These are phyloP conservation scores for Torulaspora microellipsoides DNA, from an alignment of 805 yeast species.

Conservation along the genomic window DNA sequence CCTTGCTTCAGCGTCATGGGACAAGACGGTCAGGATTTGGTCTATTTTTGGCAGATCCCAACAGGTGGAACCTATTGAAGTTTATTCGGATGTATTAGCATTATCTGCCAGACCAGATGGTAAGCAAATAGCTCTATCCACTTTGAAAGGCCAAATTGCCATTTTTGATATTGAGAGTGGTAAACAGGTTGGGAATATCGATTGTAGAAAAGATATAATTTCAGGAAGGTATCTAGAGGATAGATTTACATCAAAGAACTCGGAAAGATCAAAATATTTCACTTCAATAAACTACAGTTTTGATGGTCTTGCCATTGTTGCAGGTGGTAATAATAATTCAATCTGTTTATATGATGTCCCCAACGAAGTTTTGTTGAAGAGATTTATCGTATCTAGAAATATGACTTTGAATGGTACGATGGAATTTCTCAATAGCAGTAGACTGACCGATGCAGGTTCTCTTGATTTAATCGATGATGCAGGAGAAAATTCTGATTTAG, in stretches of 20 bases:
- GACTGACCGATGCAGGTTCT: constrained; percentile 85
- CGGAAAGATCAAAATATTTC: constrained; percentile 80
- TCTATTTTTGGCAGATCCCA: constrained; percentile 82
- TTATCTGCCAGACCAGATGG: constrained; percentile 88
- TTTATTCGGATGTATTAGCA: constrained; percentile 76
- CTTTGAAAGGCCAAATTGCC: constrained; percentile 81
- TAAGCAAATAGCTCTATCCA: constrained; percentile 81
- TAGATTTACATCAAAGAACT: constrained; percentile 72
- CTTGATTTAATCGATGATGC: constrained; percentile 73
- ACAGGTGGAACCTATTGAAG: constrained; percentile 85
- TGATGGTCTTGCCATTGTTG: constrained; percentile 83
- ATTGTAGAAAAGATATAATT: constrained; percentile 79
- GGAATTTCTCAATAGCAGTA: constrained; percentile 69
- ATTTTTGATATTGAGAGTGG: constrained; percentile 82
- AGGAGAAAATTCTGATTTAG: constrained; percentile 82
- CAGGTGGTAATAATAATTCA: constrained; percentile 90
- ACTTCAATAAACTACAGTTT: constrained; percentile 78
- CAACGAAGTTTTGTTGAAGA: constrained; percentile 77
- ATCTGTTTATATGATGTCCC: constrained; percentile 87
- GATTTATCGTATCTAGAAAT: constrained; percentile 81
- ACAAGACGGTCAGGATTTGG: constrained; percentile 91
- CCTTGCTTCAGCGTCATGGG: constrained; percentile 94
- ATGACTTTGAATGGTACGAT: constrained; percentile 89
- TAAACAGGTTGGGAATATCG: constrained; percentile 75
- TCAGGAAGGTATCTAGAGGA: constrained; percentile 82